Evolutionary conservation across 495 filamentous ascomycete species (phyloP).

Genomic region (Penicilliopsis zonata): DNA sequence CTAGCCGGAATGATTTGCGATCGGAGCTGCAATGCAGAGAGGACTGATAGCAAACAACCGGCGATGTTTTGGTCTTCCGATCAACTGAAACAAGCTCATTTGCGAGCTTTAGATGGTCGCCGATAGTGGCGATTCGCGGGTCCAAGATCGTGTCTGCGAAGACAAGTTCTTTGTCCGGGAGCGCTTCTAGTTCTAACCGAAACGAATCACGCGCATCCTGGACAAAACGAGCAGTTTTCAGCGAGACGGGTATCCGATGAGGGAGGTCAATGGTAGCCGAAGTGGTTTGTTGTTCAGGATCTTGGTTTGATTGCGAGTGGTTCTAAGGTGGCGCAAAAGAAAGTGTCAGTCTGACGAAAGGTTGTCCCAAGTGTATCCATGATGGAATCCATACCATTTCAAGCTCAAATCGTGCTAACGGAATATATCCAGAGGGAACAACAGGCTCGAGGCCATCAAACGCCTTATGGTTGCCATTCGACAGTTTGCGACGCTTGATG

Average conservation of each 20-base stretch:
- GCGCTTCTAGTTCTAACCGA: constrained; percentile 9
- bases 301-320: no score
- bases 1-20: constrained; percentile 12
- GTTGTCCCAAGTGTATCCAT: not conserved
- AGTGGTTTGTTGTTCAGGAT: no score
- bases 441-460: constrained; percentile 10
- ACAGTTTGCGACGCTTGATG: constrained; percentile 27
- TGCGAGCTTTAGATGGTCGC: constrained; percentile 11
- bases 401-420: constrained; percentile 21
- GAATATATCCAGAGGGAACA: constrained; percentile 23
- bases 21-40: constrained; percentile 9
- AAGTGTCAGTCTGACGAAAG: not conserved
- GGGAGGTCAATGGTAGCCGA: no score
- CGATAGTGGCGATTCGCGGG: constrained; percentile 7
- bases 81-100: constrained; percentile 14
- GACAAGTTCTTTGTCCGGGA: constrained; percentile 6
- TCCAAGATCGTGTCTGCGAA: constrained; percentile 10
- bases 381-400: constrained; percentile 16
- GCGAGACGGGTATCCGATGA: constrained; percentile 10
- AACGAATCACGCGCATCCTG: constrained; percentile 4
- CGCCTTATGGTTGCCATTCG: constrained; percentile 3
- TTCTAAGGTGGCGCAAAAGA: constrained; percentile 7
- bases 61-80: constrained; percentile 9
- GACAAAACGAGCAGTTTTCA: constrained; percentile 4
- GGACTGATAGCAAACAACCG: constrained; percentile 23